Evolutionary conservation across 2,329 filamentous ascomycete species (phyloP).

Genomic region (Trichoderma lentiforme): DNA sequence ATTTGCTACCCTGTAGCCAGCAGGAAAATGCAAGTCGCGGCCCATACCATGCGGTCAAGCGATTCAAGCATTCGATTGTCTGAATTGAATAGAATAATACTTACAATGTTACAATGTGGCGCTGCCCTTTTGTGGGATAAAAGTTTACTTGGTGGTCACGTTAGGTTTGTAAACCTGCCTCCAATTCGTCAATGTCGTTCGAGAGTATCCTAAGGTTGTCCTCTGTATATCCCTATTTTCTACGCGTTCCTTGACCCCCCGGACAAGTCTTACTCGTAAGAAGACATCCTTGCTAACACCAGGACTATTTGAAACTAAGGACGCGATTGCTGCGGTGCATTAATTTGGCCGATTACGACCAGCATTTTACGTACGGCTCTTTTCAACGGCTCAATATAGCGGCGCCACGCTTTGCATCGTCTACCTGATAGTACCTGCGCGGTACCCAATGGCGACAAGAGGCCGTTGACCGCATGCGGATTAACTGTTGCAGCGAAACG

Average conservation of each 20-base stretch:
- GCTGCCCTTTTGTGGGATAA: background rate
- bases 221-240: background rate
- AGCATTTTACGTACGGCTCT: background rate
- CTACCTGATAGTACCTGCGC: background rate
- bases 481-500: background rate
- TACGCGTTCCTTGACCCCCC: background rate
- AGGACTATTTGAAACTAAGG: background rate
- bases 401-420: background rate
- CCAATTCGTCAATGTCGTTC: background rate
- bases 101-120: background rate
- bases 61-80: background rate
- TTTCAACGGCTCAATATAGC: background rate
- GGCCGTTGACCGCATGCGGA: background rate
- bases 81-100: background rate
- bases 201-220: background rate
- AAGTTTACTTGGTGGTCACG: background rate
- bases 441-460: background rate
- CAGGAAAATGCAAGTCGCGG: background rate
- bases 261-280: background rate
- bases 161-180: background rate
- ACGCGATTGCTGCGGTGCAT: background rate
- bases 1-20: background rate
- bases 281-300: background rate
- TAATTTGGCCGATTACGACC: background rate
- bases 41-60: background rate